phyloP scores from a whole-genome alignment of 23 red algal species.

The Gracilaria gracilis region DNA sequence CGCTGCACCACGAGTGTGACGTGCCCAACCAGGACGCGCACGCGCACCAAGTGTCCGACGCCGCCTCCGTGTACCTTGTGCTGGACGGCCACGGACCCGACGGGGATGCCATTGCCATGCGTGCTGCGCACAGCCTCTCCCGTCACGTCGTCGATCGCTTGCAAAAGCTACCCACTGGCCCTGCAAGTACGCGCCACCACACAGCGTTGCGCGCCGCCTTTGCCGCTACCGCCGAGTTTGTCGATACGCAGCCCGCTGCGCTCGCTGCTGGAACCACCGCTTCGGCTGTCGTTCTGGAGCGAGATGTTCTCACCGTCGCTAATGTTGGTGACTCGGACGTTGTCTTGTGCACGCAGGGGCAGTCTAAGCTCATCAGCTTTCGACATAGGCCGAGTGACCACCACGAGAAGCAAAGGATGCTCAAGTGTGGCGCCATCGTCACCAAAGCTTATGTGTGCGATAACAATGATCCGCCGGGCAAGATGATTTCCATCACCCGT shows the following conservation, averaged over 20 bases:
- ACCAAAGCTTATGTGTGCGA: constrained; percentile 40
- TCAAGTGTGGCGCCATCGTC: constrained; percentile 37
- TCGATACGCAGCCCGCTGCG: constrained; percentile 33
- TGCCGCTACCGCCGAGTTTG: constrained; percentile 36
- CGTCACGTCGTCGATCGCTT: constrained; percentile 29
- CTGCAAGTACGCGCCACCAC: background rate
- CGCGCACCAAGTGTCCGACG: background rate
- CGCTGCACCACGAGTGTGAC: constrained; percentile 30
- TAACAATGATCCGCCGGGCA: constrained; percentile 1
- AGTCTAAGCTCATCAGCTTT: constrained; percentile 12
- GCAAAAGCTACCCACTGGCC: background rate
- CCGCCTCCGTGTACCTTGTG: constrained; percentile 26
- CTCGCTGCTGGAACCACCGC: constrained; percentile 38
- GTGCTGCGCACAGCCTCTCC: constrained; percentile 6
- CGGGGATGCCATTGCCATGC: constrained; percentile 24
- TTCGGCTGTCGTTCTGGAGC: constrained; percentile 11
- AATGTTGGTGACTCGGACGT: constrained; percentile 62
- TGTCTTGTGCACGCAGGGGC: background rate
- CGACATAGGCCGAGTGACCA: constrained; percentile 2
- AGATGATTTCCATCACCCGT: constrained; percentile 65
- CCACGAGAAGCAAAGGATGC: constrained; percentile 14
- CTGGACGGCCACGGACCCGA: constrained; percentile 47
- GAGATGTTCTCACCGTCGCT: constrained; percentile 26
- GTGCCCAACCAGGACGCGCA: constrained; percentile 49
- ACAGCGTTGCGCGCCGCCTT: constrained; percentile 46